A percentile compares a stretch with the other conserved stretches of the same genome.
Conservation (phyloP, 805 yeast species). For the Myxozyma mucilagina region DNA sequence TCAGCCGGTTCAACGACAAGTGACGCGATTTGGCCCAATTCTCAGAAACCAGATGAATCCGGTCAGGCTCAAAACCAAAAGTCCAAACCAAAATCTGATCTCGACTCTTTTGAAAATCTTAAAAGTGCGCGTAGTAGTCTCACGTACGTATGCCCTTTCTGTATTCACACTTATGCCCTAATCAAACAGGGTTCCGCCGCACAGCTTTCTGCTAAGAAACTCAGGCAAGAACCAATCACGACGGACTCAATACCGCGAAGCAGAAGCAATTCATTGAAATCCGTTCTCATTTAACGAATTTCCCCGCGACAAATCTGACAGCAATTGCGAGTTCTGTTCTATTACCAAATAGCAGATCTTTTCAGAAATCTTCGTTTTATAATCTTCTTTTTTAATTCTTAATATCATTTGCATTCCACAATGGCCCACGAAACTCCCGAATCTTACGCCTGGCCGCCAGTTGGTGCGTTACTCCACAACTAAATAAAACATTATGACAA, state of each 20-base stretch:
- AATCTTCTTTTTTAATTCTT: neutral
- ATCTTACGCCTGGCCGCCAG: slow-evolving; percentile 27
- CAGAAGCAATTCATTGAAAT: neutral
- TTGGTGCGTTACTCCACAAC: slow-evolving; percentile 14
- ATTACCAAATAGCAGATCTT: neutral
- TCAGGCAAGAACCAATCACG: neutral
- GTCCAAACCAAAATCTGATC: neutral
- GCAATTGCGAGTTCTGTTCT: neutral
- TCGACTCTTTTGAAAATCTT: neutral
- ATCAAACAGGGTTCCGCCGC: neutral
- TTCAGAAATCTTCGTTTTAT: neutral
- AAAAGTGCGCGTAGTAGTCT: neutral
- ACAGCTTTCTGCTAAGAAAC: neutral
- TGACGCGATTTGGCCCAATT: too few relatives aligned
- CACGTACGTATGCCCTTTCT: neutral
- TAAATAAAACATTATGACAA: neutral
- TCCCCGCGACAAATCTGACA: neutral
- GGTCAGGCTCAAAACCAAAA: too few relatives aligned
- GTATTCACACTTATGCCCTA: neutral
- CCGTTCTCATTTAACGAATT: neutral
- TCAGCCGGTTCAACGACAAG: too few relatives aligned
- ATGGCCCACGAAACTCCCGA: slow-evolving; percentile 28
- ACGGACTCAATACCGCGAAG: neutral
- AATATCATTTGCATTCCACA: neutral
- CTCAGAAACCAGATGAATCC: too few relatives aligned